Evolutionary conservation across 306 rosid species (phyloP), one percentile per base, ranked within the genome.

Genomic region (Spatholobus suberectus): DNA sequence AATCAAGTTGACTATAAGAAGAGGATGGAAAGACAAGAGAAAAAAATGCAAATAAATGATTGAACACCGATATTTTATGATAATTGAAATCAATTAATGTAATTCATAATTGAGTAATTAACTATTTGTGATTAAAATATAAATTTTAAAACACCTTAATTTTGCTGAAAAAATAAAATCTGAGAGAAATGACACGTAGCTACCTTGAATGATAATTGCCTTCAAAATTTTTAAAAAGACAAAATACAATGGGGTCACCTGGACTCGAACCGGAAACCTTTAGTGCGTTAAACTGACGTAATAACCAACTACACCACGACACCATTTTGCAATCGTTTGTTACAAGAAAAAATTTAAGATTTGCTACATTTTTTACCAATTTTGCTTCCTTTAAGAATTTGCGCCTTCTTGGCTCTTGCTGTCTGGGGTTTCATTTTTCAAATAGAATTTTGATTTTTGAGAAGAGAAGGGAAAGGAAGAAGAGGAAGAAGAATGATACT

Each of bases 261-360:
- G 89, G 93, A 38, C 43, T 91, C 78, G 92, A 88, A 88, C 92
- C 88, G 89, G 85, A 88, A 90, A 91, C 89, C 93, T 89, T 85
- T 92, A 90, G 93, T 91, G 97, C 93, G 94, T 93, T 95, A 95
- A 93, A 93, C 93, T 95, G 88, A 90, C 93, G 93, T 91, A 93
- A 93, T 90, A 91, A 95, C 97, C 95, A 93, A 83, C 87, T 86
- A 86, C 89, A 83, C 89, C 89, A 87, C 87, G 87, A 87, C 70
- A 87, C 90, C 90, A 0, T 13, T 15, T 37, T 37, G 41, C 13
- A 35, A 6, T 35, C 5, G 38, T 35, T 35, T n/a, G n/a, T n/a
- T n/a, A n/a, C n/a, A n/a, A n/a, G n/a, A n/a, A n/a, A n/a, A n/a
- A n/a, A n/a, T n/a, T n/a, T n/a, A n/a, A n/a, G n/a, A n/a, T n/a